Percentiles rank a stretch among this genome's conserved stretches.
Conservation (phyloP, 1,139 yeast genomes). For the Suhomyces kunorum region DNA sequence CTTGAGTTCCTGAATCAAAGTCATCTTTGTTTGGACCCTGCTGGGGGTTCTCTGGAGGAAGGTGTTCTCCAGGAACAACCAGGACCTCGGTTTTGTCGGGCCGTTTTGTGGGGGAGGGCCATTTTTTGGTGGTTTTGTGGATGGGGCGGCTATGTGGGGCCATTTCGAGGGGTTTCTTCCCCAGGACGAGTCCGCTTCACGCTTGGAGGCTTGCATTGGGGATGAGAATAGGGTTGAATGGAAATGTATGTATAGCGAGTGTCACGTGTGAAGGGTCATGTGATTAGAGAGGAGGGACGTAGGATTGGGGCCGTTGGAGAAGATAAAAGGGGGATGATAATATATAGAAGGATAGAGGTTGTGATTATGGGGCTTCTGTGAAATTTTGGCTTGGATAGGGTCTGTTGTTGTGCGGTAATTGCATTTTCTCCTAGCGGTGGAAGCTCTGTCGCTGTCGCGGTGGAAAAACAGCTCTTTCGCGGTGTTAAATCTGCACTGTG, state of each 20-base stretch:
- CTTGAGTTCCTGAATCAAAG: constrained; percentile 36
- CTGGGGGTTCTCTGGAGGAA: constrained; percentile 36
- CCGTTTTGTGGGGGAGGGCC: constrained; percentile 1
- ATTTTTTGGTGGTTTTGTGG: background rate
- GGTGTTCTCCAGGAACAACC: constrained; percentile 39
- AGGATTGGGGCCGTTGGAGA: no score
- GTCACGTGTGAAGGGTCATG: background rate
- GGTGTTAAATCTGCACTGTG: no score
- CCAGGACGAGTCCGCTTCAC: constrained; percentile 5
- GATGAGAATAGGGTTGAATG: background rate
- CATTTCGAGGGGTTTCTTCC: constrained; percentile 2
- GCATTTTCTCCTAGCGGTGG: background rate
- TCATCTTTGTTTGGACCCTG: constrained; percentile 27
- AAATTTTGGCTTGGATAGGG: no score
- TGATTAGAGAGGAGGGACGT: background rate
- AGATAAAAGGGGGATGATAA: no score
- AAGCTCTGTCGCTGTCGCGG: background rate
- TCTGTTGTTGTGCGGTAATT: no score
- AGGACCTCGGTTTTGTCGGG: constrained; percentile 21
- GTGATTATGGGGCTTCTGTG: background rate
- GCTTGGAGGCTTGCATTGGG: constrained; percentile 4
- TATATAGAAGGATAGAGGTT: background rate
- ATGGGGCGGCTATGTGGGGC: background rate
- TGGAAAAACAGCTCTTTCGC: no score
- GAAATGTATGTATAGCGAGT: background rate